Evolutionary conservation across 2,329 filamentous ascomycete species (phyloP).

Genomic region (Didymella lethalis): DNA sequence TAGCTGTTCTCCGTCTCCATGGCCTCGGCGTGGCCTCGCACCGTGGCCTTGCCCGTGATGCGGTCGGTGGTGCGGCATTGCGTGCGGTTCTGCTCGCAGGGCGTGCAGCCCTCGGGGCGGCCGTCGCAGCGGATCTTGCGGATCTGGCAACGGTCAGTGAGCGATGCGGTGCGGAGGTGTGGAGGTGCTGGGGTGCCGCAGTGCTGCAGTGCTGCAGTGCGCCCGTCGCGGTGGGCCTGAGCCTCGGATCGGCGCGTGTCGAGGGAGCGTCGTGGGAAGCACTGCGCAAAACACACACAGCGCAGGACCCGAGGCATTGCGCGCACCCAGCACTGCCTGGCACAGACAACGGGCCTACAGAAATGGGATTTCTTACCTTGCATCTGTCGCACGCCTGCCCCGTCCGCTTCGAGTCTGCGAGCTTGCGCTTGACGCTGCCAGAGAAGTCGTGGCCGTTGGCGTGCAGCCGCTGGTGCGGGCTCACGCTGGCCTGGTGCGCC

Average conservation of each 20-base stretch:
- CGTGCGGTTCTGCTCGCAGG: conserved; percentile 77
- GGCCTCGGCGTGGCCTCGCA: conserved; percentile 78
- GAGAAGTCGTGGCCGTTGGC: conserved; percentile 42
- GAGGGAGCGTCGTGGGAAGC: background rate
- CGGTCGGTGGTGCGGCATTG: conserved; percentile 87
- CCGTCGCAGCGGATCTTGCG: conserved; percentile 90
- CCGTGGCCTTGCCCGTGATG: conserved; percentile 81
- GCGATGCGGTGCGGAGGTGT: background rate
- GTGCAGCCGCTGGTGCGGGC: conserved; percentile 26
- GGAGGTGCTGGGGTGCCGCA: background rate
- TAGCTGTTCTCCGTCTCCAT: conserved; percentile 76
- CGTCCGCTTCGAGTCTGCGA: conserved; percentile 67
- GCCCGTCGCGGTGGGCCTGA: conserved; percentile 8
- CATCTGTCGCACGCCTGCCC: conserved; percentile 90
- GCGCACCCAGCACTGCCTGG: background rate
- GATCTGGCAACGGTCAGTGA: conserved; percentile 59
- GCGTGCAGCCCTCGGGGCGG: conserved; percentile 79
- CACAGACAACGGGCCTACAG: background rate
- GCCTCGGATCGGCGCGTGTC: background rate
- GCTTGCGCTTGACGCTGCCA: conserved; percentile 58
- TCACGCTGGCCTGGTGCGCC: conserved; percentile 4
- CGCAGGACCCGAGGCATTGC: background rate
- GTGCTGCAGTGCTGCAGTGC: background rate
- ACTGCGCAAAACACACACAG: background rate
- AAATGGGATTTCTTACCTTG: conserved; percentile 66